Evolutionary conservation across 2,329 filamentous ascomycete genomes (phyloP), one percentile per base, ranked within the genome.

Genomic region (Elsinoe fawcettii): DNA sequence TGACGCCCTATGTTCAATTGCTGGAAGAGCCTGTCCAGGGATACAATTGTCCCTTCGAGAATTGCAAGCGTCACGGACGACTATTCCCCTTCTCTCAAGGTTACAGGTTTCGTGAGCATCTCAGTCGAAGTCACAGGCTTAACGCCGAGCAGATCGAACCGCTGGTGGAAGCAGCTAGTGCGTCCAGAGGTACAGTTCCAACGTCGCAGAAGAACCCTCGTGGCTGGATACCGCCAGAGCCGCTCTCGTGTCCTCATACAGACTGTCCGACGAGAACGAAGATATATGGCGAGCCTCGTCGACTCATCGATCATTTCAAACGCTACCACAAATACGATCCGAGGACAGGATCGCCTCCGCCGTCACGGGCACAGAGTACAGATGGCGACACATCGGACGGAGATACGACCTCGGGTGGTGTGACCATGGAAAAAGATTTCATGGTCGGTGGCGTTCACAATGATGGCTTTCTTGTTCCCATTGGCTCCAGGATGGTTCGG

Each of bases 391-490:
- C 23, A 2, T 55, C 53, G 9, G 39, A 37, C 14, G 54, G 37
- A 37, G 54, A 36, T n/a, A 23, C 54, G 6, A 36, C 20, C 1
- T 43, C 53, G 11, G 53, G 44, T 34, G 53, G 16, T 11, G 6
- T 55, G 7, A 32, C 14, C 59, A 78, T 74, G 63, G 79, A 77
- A 58, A 66, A 47, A 23, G 64, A 70, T 9, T 80, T 83, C 64
- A 78, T 82, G 64, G 63, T 76, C 7, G 85, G 84, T 0, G 84
- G 76, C 0, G 81, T 88, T 18, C 85, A 88, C 63, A 77, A 82
- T 1, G 85, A 89, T 67, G 82, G 85, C 0, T 89, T 86, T 64
- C 62, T 89, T 63, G 74, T 16, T 32, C 39, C 49, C 11, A 47
- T n/a, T 20, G 41, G 6, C 27, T 51, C 14, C 20, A 59, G 25